Base-by-base conservation (phyloP, 1,284 basidiomycete species). In the Anthracocystis panici-leucophaei region DNA sequence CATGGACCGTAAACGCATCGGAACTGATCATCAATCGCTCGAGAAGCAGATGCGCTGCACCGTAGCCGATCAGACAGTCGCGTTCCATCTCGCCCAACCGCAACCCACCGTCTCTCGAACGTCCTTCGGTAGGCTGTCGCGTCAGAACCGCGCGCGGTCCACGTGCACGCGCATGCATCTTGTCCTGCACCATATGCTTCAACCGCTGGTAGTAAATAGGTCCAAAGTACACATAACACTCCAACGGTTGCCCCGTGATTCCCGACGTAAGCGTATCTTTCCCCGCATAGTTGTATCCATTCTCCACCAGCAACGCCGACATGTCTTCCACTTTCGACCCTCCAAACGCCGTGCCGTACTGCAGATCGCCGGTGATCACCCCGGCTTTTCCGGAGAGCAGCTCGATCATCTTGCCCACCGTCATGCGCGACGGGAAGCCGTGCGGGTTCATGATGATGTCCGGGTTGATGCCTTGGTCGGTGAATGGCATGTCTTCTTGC, bases 381-480 rank as follows among this genome's bases (percentile, higher is more conserved):
- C 95, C 94, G 68, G 71, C 75, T 50, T 68, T 76, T 58, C 97
- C 96, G n/a, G 94, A 92, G 21, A 99, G 88, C 25, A 98, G 88
- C 86, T 99, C 97, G 65, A 99, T 97, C 97, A 99, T 99, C 88
- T 99, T 99, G 50, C 97, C 97, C 42, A 99, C 97, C 35, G 97
- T 79, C 96, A 99, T 99, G 59, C 97, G 94, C 62, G 94, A 97
- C 2, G 97, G 97, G 89, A 99, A 99, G 82, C 97, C 97, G 87
- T 99, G 97, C 3, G 97, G 97, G 86, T 99, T 99, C 96, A 99
- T 99, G 87, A 99, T 98, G 21, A 96, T 94, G 87, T 99, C 97
- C 91, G 84, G 95, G 83, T 90, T 92, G 78, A 98, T 96, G 31
- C 97, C 97, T 82, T 93, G 91, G 87, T 99, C 96, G 82, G 95